Evolutionary conservation across 176 grass and related monocot genomes (phyloP).

Genomic region (Echinochloa phyllopogon): DNA sequence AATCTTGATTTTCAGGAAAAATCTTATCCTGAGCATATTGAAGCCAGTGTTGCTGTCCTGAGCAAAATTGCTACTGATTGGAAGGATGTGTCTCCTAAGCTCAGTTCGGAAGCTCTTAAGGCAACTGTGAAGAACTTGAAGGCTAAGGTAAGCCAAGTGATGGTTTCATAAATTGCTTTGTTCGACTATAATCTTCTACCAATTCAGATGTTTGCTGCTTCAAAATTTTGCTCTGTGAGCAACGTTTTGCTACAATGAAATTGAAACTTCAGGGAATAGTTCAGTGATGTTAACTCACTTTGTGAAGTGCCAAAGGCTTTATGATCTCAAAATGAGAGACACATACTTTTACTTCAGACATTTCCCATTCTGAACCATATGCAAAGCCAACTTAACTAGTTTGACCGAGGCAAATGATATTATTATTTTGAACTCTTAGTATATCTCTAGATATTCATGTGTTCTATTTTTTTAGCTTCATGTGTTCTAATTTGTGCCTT

Average conservation of each 20-base stretch:
- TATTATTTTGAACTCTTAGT: neutral
- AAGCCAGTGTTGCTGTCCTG: slow-evolving; percentile 76
- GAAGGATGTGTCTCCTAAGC: slow-evolving; percentile 72
- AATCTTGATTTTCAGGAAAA: slow-evolving; percentile 61
- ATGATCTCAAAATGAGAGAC: neutral
- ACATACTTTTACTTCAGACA: neutral
- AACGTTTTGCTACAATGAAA: neutral
- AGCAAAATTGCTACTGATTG: slow-evolving; percentile 68
- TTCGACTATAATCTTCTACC: slow-evolving; percentile 5
- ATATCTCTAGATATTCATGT: neutral
- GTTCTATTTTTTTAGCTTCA: neutral
- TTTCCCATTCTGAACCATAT: neutral
- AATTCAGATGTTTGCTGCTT: neutral
- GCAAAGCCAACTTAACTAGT: neutral
- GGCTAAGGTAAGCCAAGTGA: slow-evolving; percentile 59
- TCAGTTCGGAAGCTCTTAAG: slow-evolving; percentile 73
- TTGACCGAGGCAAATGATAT: neutral
- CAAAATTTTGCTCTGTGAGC: neutral
- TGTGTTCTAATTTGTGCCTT: slow-evolving; percentile 10
- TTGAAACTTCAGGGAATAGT: neutral
- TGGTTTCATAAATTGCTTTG: neutral
- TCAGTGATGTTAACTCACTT: neutral
- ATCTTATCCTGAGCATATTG: slow-evolving; percentile 66
- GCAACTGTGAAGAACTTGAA: slow-evolving; percentile 74
- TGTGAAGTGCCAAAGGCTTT: neutral